Evolutionary conservation across 2,329 filamentous ascomycete species (phyloP).

Genomic region (Davidsoniella virescens): DNA sequence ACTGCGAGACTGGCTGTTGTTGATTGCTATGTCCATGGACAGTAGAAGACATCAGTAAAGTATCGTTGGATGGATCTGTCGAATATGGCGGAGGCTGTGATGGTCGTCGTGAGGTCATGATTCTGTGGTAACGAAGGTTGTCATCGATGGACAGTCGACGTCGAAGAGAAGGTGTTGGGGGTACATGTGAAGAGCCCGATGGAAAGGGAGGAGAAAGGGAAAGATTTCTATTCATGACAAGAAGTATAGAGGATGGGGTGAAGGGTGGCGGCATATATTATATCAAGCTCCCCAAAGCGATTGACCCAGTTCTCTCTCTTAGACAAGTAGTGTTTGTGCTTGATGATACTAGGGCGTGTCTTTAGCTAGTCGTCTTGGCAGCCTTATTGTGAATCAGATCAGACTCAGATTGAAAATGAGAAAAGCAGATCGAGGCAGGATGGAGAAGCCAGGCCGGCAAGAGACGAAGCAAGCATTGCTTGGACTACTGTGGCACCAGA

Average conservation of each 20-base stretch:
- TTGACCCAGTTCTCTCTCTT: no score
- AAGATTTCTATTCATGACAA: neutral
- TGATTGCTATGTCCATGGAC: constrained; percentile 2
- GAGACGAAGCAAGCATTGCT: constrained; percentile 1
- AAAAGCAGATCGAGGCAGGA: neutral
- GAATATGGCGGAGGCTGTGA: constrained; percentile 31
- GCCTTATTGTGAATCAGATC: neutral
- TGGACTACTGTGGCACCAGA: neutral
- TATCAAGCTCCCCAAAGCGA: no score
- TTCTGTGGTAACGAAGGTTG: constrained; percentile 34
- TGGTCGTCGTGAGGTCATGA: constrained; percentile 32
- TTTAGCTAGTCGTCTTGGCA: neutral
- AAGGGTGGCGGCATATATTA: constrained; percentile 6
- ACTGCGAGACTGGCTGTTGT: constrained; percentile 8
- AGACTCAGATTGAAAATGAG: constrained; percentile 1
- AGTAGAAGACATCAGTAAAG: neutral
- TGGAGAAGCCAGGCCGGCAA: neutral
- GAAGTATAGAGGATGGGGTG: neutral
- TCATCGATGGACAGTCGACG: constrained; percentile 38
- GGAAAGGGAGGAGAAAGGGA: neutral
- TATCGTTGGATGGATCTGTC: neutral
- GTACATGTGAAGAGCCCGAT: constrained; percentile 1
- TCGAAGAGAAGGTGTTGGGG: constrained; percentile 21
- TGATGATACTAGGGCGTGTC: constrained; percentile 1
- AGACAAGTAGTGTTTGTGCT: no score